Percentiles rank a stretch among this genome's conserved stretches.
These are phyloP conservation scores for Closterium sp. DNA, from an alignment of 139 green algal genomes.

Conservation along the genomic window DNA sequence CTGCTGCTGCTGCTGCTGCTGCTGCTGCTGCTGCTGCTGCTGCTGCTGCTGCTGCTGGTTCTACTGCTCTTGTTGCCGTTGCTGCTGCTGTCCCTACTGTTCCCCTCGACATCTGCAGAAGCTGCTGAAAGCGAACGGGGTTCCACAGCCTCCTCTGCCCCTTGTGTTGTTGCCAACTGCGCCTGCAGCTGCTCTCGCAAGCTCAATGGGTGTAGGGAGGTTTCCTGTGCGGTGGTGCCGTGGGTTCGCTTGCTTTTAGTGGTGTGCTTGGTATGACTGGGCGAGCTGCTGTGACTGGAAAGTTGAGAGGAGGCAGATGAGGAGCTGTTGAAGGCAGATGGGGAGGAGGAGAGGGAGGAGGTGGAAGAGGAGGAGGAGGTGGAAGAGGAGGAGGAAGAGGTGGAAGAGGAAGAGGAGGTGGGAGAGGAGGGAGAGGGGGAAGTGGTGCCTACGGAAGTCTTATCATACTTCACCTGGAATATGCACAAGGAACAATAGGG, in stretches of 20 bases:
- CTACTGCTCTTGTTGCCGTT: not conserved
- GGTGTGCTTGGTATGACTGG: not conserved
- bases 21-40: not conserved
- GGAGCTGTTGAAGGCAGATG: not conserved
- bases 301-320: not conserved
- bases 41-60: not conserved
- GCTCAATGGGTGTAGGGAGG: not conserved
- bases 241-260: not conserved
- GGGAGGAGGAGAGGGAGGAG: not conserved
- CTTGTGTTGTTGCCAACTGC: not conserved
- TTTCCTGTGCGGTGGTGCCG: not conserved
- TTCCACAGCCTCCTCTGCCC: not conserved
- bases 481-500: not conserved
- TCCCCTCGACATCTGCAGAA: not conserved
- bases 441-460: not conserved
- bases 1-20: not conserved
- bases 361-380: too few relatives aligned
- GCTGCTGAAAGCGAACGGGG: not conserved
- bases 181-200: not conserved
- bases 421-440: too few relatives aligned
- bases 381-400: too few relatives aligned
- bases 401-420: not conserved
- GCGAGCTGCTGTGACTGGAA: not conserved
- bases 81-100: not conserved
- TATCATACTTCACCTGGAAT: not conserved